A percentile compares a stretch with the other conserved stretches of the same genome.
phyloP scores from a whole-genome alignment of 2,329 filamentous ascomycete species.

The Exophiala viscosa region DNA sequence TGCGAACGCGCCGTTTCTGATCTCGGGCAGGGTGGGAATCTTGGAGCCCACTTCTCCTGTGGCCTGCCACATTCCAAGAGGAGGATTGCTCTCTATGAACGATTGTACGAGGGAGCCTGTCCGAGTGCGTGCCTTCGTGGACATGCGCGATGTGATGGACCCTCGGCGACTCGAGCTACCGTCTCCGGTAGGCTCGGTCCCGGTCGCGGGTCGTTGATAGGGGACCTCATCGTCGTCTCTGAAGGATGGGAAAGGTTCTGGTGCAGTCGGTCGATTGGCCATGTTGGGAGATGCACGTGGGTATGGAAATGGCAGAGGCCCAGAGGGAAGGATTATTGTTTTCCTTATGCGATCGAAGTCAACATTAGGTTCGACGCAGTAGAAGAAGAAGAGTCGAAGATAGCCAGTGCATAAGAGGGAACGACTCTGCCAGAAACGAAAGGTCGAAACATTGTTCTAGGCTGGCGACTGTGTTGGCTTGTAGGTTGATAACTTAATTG shows the following conservation, averaged over 20 bases:
- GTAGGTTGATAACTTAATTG: too few relatives aligned
- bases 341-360: too few relatives aligned
- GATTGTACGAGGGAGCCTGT: slow-evolving; percentile 23
- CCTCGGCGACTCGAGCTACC: not conserved
- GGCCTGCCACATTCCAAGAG: slow-evolving; percentile 34
- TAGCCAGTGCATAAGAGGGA: too few relatives aligned
- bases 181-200: not conserved
- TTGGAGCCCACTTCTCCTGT: slow-evolving; percentile 33
- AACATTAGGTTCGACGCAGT: too few relatives aligned
- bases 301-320: not conserved
- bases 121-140: slow-evolving; percentile 17
- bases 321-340: not conserved
- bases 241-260: slow-evolving; percentile 17
- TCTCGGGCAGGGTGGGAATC: slow-evolving; percentile 33
- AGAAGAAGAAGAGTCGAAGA: too few relatives aligned
- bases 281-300: slow-evolving; percentile 4
- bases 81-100: slow-evolving; percentile 33
- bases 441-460: too few relatives aligned
- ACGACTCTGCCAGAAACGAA: too few relatives aligned
- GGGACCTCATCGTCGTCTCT: slow-evolving; percentile 1
- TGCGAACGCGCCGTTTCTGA: slow-evolving; percentile 32
- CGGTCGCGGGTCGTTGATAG: not conserved
- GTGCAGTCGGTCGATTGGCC: slow-evolving; percentile 2
- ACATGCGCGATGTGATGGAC: slow-evolving; percentile 10
- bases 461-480: too few relatives aligned